Evolutionary conservation across 2,329 filamentous ascomycete genomes (phyloP), one percentile per base, ranked within the genome.

Genomic region (Ascochyta rabiei): DNA sequence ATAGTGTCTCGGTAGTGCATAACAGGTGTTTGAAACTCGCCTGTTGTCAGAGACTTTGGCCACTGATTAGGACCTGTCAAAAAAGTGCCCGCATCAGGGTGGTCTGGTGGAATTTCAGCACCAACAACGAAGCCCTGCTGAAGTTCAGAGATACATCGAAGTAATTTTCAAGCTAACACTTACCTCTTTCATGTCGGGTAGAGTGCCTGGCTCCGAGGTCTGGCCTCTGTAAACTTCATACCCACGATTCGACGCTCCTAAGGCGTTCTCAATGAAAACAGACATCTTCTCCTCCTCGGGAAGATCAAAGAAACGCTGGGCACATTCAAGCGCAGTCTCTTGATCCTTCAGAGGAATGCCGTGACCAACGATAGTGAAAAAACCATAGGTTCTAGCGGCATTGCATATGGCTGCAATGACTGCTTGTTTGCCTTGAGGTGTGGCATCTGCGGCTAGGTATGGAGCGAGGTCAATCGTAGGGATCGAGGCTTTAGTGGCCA

Each of bases 151-250:
- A 23, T 2, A 23, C 6, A 2, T 23, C 6, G 21, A 23, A 23
- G 2, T 2, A 4, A 23, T 6, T 23, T 10, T 10, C 28, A 5
- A 10, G 5, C 1, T 30, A 15, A 30, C 28, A 16, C 45, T 53
- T 28, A 56, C 53, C 48, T 63, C 61, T 34, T 63, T 63, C 21
- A 53, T 28, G 31, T 63, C 61, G 18, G 58, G 61, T 8, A 63
- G 35, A 7, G 30, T 26, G 16, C 56, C 57, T 16, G 46, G 43
- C 15, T 52, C 47, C n/a, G 26, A 21, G 23, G 39, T 49, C 30
- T 56, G 56, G 21, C 47, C 45, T 34, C 40, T 46, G 15, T 31
- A 47, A 5, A 24, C 33, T 39, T 60, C 57, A 38, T 60, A 60
- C 10, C 57, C 57, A 2, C 57, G 50, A 15, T 48, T 44, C n/a